Evolutionary conservation across 2,329 filamentous ascomycete genomes (phyloP), one percentile per base, ranked within the genome.

Genomic region (Ophiostoma fasciatum): DNA sequence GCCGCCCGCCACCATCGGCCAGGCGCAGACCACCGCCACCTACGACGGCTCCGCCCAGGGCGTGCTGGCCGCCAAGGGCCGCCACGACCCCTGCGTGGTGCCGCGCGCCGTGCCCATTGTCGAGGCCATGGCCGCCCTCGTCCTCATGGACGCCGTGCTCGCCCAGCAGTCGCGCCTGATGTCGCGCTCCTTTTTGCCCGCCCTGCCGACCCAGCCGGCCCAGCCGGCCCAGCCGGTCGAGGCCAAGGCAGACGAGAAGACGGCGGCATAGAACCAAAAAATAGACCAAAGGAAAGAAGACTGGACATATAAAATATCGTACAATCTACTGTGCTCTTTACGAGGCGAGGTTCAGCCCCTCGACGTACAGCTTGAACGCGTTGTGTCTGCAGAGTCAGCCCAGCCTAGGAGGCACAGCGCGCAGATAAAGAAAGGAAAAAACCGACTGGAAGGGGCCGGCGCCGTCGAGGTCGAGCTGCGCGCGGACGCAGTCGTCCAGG

Each of bases 71-170:
- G 85, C 87, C 34, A 96, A 94, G 70, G 90, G 90, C 17, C 68
- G 90, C 40, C 88, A 96, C 56, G 88, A 96, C 53, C 87, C 90
- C 4, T 92, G 83, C 51, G 88, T 96, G 15, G 84, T 93, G 31
- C 83, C 84, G 5, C 69, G 87, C 21, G 87, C 85, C 4, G 77
- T 94, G 18, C 82, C 82, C 10, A 88, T 90, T 38, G 82, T 90
- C 4, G 87, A 96, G 66, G 75, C 78, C 27, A 96, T 96, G 88
- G 80, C 87, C 19, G 75, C 85, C 2, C 59, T 96, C 41, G 81
- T 84, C 4, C 64, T 94, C 38, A 85, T 93, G 58, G 88, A 96
- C 59, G 79, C 83, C 4, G 62, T 93, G 42, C 66, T 93, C 65
- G 78, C 81, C 32, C 88, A 94, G 64, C 77, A 83, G 54, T 73